Base-by-base conservation (phyloP, 352 stramenopile genomes). In the Halophytophthora batemanensis region DNA sequence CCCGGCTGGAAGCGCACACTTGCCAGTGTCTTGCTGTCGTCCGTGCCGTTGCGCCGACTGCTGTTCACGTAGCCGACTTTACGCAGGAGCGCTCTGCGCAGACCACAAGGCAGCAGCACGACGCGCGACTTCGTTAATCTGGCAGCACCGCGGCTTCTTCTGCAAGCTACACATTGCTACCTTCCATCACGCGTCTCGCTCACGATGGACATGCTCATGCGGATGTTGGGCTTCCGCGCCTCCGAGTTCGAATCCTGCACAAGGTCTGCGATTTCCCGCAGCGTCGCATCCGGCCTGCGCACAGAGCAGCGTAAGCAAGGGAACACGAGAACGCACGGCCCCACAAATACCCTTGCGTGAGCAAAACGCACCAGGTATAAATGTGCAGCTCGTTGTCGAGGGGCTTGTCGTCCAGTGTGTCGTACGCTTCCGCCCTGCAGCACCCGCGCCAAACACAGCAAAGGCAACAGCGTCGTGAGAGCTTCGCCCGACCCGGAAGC, bases 241-340 rank as follows among this genome's bases (percentile, higher is more conserved):
- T 87, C 74, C 0, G 64, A 21, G 39, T 82, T 87, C 14, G 72
- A 71, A 45, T 87, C 77, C 50, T 86, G 77, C 19, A 87, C 65
- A n/a, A 90, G 60, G 42, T 87, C 79, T 2, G 74, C 73, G 15
- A 87, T 77, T 47, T 90, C 79, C 14, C 79, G 67, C 46, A 90
- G 61, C 28, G 79, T 90, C 10, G 76, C 77, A 49, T 90, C 79
- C 6, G 72, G 70, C 79, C 76, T 87, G 49, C 19, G 39, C 1
- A 12, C 36, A 61, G 17, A 8, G 14, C 4, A 44, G 21, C 15
- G 23, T 21, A 12, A 51, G 36, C 47, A 19, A 10, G 21, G 38
- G 28, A 11, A 53, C 14, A 45, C 10, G 18, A 31, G 21, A 33
- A 17, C 21, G 5, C 41, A 14, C 29, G 54, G 5, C 14, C 19